Base-by-base conservation (phyloP, 139 green algal genomes). In the Desmodesmus armatus region DNA sequence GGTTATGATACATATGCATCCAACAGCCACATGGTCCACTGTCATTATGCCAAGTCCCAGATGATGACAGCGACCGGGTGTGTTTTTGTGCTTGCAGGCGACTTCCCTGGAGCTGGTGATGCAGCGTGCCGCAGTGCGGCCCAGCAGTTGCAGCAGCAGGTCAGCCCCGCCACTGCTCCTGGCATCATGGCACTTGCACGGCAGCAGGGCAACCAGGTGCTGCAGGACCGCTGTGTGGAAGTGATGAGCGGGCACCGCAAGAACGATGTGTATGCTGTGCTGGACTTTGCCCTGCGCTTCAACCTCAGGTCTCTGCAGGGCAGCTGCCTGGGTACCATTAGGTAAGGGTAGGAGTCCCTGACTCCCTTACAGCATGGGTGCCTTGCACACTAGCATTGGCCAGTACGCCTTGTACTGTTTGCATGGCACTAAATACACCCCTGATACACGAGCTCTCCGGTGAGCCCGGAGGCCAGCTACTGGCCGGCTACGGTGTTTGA, bases 281-380 rank as follows among this genome's bases (percentile, higher is more conserved):
- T 86, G 67, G 66, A 79, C n/a, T 86, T 86, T 73, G 69, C 39
- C 1, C 39, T 65, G 29, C 67, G 70, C 51, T 86, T 86, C 27
- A 13, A 29, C 29, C 80, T 86, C 37, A 25, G 53, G 7, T 3
- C n/a, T 7, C 49, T 86, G 51, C 80, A 86, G 69, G 67, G 67
- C 51, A 79, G 66, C 53, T 86, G 80, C 80, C 29, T 86, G 39
- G 67, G 44, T 19, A 49, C 55, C 27, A 29, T 84, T 21, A n/a
- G n/a, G n/a, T n/a, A n/a, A n/a, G n/a, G n/a, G n/a, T n/a, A n/a
- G n/a, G n/a, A n/a, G n/a, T n/a, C n/a, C n/a, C n/a, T n/a, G n/a
- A n/a, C n/a, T n/a, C n/a, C n/a, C n/a, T n/a, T n/a, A n/a, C n/a
- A n/a, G n/a, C n/a, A n/a, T n/a, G n/a, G n/a, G n/a, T n/a, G n/a